Conservation (phyloP, 2,329 filamentous ascomycete species). For the Monosporascus sp. region DNA sequence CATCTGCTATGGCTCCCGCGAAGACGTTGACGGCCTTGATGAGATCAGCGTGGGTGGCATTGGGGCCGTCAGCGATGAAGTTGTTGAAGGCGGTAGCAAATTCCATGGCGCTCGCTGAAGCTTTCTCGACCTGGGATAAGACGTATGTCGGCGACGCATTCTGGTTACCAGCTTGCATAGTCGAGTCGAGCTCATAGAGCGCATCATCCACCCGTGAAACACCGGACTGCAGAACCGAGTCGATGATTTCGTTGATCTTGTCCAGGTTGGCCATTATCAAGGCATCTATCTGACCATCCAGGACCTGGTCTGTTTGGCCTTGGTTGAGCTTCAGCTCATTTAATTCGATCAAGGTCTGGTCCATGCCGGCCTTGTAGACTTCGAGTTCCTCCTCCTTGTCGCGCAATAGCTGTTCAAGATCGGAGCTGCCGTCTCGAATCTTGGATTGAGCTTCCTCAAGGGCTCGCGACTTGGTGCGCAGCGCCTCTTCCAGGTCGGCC, state of each 20-base stretch:
- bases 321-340: constrained; percentile 78
- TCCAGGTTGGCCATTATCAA: constrained; percentile 79
- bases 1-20: constrained; percentile 83
- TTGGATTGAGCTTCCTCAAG: constrained; percentile 79
- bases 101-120: constrained; percentile 88
- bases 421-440: constrained; percentile 73
- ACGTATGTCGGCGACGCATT: constrained; percentile 94
- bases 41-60: constrained; percentile 81
- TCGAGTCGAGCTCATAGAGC: constrained; percentile 92
- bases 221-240: constrained; percentile 89
- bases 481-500: constrained; percentile 88
- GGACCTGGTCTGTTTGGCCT: constrained; percentile 69
- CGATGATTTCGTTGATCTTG: constrained; percentile 96
- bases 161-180: constrained; percentile 98
- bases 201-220: constrained; percentile 94
- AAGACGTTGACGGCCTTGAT: constrained; percentile 92
- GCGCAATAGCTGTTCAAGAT: constrained; percentile 77
- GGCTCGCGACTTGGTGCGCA: constrained; percentile 80
- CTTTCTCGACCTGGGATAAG: constrained; percentile 94
- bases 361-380: constrained; percentile 97
- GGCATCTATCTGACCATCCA: constrained; percentile 88
- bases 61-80: constrained; percentile 94
- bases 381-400: constrained; percentile 98
- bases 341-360: constrained; percentile 87
- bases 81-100: constrained; percentile 98